Conservation (phyloP, 2,329 filamentous ascomycete species). For the Epichloe hybrida region DNA sequence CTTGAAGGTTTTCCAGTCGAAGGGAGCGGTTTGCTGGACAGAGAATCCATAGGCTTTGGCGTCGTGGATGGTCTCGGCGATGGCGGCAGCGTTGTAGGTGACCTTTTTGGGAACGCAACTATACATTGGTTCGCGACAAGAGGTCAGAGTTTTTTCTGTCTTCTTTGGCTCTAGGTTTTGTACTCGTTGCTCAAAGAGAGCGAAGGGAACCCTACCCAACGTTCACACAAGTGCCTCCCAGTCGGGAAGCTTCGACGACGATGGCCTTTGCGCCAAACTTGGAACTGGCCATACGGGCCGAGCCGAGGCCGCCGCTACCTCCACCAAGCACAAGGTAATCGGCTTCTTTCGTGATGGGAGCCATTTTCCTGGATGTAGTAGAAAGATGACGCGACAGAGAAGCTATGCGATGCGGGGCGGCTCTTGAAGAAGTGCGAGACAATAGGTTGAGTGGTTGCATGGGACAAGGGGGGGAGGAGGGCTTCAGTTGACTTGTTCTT, state of each 20-base stretch:
- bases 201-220: constrained; percentile 47
- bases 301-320: constrained; percentile 69
- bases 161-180: not conserved
- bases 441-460: constrained; percentile 8
- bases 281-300: constrained; percentile 60
- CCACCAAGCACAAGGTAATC: constrained; percentile 81
- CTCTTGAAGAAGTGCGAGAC: constrained; percentile 6
- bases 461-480: not conserved
- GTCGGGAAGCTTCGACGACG: constrained; percentile 59
- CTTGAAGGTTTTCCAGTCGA: constrained; percentile 73
- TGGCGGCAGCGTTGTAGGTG: constrained; percentile 69
- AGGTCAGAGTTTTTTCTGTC: not conserved
- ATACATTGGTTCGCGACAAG: constrained; percentile 1
- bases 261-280: constrained; percentile 68
- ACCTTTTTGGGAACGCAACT: constrained; percentile 85
- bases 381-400: constrained; percentile 37
- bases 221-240: constrained; percentile 83
- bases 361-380: constrained; percentile 39
- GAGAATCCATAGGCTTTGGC: constrained; percentile 70
- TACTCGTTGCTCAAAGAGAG: too few species aligned
- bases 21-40: constrained; percentile 55
- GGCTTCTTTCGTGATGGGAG: constrained; percentile 61
- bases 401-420: constrained; percentile 24
- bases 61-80: constrained; percentile 67
- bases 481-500: too few species aligned